Conservation (phyloP, 805 yeast genomes). For the Hanseniaspora vineae region DNA sequence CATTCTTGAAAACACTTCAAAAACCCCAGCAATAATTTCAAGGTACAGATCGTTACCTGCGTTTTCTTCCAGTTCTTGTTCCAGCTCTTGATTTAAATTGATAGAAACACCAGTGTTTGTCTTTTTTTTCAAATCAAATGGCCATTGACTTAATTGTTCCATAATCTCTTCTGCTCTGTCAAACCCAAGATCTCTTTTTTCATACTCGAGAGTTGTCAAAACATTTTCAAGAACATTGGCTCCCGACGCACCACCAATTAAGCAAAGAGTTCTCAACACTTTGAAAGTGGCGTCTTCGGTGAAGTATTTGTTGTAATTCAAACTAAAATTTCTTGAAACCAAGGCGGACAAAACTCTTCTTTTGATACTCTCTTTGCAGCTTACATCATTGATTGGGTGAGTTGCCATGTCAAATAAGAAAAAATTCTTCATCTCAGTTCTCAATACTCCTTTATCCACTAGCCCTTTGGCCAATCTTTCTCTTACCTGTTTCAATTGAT, state of each 20-base stretch:
- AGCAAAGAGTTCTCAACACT: slow-evolving; percentile 62
- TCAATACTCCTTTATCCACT: slow-evolving; percentile 90
- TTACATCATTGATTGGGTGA: slow-evolving; percentile 83
- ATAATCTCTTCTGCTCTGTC: slow-evolving; percentile 88
- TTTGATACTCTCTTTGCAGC: slow-evolving; percentile 70
- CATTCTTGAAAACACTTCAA: slow-evolving; percentile 82
- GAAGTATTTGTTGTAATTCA: slow-evolving; percentile 49
- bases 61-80: slow-evolving; percentile 31
- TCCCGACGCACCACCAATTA: slow-evolving; percentile 84
- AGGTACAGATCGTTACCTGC: slow-evolving; percentile 46
- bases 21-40: slow-evolving; percentile 87
- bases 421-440: slow-evolving; percentile 92
- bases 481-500: slow-evolving; percentile 93
- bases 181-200: slow-evolving; percentile 83
- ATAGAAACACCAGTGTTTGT: slow-evolving; percentile 59
- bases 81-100: slow-evolving; percentile 39
- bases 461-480: slow-evolving; percentile 93
- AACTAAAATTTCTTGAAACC: slow-evolving; percentile 54
- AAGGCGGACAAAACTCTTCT: slow-evolving; percentile 59
- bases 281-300: slow-evolving; percentile 57
- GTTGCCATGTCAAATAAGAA: slow-evolving; percentile 97
- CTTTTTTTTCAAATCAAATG: slow-evolving; percentile 46
- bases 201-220: slow-evolving; percentile 61
- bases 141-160: slow-evolving; percentile 71
- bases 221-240: slow-evolving; percentile 94